These are phyloP conservation scores for Chloranthus sessilifolius DNA, from an alignment of 164 flowering plant genomes.

Conservation along the genomic window DNA sequence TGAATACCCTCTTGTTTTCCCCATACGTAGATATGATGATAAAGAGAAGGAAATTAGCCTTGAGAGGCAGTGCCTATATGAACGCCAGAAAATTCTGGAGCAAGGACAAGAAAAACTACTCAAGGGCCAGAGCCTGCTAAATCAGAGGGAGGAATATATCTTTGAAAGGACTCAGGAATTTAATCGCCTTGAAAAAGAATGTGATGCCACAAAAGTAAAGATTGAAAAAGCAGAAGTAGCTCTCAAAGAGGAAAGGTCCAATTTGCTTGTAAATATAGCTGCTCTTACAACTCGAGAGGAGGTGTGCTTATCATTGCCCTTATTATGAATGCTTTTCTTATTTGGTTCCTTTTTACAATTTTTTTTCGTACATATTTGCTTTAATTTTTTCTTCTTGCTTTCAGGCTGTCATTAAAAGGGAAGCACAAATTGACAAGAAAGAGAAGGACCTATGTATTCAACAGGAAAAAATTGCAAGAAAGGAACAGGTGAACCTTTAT, in stretches of 20 bases:
- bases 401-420: constrained; percentile 57
- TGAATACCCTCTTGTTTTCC: background rate
- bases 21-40: constrained; percentile 57
- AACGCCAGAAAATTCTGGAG: constrained; percentile 53
- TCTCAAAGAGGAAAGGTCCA: constrained; percentile 45
- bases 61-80: constrained; percentile 65
- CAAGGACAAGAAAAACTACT: constrained; percentile 65
- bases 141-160: constrained; percentile 68
- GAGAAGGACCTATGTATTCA: constrained; percentile 61
- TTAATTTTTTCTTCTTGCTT: constrained; percentile 1
- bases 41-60: constrained; percentile 67
- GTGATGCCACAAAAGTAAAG: constrained; percentile 42
- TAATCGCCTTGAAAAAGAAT: constrained; percentile 49
- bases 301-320: constrained; percentile 28
- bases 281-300: constrained; percentile 61
- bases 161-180: constrained; percentile 51
- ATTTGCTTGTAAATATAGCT: constrained; percentile 33
- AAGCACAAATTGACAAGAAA: constrained; percentile 44
- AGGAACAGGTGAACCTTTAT: constrained; percentile 55
- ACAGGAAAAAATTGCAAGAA: constrained; percentile 60
- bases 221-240: constrained; percentile 39
- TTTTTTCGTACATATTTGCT: background rate
- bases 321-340: background rate
- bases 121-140: constrained; percentile 62
- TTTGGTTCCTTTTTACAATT: background rate